Percentiles rank a stretch among this genome's conserved stretches.
These are phyloP conservation scores for Aureobasidium sp. DNA, from an alignment of 2,329 filamentous ascomycete species.

Conservation along the genomic window DNA sequence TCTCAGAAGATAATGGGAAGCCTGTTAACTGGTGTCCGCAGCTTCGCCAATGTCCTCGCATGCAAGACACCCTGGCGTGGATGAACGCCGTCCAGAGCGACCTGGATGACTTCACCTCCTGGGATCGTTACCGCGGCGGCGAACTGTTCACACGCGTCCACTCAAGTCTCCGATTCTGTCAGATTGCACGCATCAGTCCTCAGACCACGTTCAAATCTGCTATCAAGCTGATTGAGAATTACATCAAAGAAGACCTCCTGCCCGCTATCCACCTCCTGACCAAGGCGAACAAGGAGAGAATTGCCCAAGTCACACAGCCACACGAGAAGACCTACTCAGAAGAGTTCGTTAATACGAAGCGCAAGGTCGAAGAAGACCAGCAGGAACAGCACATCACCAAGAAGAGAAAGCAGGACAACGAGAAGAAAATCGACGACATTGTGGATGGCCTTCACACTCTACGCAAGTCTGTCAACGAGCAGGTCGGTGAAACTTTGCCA, in stretches of 20 bases:
- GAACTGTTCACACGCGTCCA: neutral
- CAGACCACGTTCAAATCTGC: too few relatives aligned
- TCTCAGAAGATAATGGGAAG: too few relatives aligned
- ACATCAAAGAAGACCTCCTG: neutral
- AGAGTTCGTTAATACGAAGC: neutral
- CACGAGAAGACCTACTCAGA: too few relatives aligned
- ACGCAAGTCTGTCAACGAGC: neutral
- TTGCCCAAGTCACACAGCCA: too few relatives aligned
- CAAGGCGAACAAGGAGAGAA: too few relatives aligned
- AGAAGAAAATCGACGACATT: neutral
- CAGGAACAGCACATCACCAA: neutral
- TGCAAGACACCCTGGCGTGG: neutral
- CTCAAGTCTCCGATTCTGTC: neutral
- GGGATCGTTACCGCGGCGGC: neutral
- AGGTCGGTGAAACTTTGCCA: neutral
- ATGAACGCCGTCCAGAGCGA: neutral
- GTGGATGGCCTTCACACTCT: neutral
- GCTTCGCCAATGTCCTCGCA: neutral
- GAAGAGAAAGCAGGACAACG: neutral
- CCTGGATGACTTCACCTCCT: neutral
- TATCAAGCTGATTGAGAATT: too few relatives aligned
- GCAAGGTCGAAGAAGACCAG: neutral
- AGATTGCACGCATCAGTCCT: neutral
- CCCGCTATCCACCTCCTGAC: neutral
- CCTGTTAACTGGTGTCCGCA: neutral